Evolutionary conservation across 176 grass and related monocot genomes (phyloP).

Genomic region (Echinochloa phyllopogon): DNA sequence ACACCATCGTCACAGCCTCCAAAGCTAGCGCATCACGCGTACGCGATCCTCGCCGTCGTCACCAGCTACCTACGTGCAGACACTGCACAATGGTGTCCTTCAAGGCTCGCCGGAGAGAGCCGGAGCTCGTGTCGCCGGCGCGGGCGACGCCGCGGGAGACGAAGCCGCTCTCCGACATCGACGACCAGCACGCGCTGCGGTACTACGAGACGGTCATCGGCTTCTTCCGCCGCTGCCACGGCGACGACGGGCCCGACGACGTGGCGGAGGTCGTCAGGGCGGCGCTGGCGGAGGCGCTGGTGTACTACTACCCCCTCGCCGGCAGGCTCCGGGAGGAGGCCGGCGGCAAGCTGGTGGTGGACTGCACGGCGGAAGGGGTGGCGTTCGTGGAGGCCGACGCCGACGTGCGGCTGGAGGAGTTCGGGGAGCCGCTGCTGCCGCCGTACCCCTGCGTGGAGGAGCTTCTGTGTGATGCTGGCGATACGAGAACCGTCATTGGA

Average conservation of each 20-base stretch:
- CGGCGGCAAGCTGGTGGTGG: conserved; percentile 14
- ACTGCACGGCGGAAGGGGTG: conserved; percentile 46
- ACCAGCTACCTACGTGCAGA: too few species aligned
- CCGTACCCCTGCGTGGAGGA: conserved; percentile 25
- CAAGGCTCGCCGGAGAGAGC: not conserved
- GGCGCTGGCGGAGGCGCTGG: not conserved
- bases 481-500: not conserved
- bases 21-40: not conserved
- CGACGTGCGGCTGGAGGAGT: not conserved
- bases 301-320: conserved; percentile 42
- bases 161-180: not conserved
- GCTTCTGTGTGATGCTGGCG: conserved; percentile 10
- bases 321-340: conserved; percentile 22
- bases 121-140: not conserved
- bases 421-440: conserved; percentile 22
- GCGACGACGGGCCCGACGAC: not conserved
- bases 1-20: not conserved
- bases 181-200: not conserved
- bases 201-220: not conserved
- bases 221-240: not conserved
- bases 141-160: not conserved
- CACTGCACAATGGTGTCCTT: not conserved
- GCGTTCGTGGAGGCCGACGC: conserved; percentile 38
- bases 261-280: not conserved
- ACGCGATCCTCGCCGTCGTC: not conserved